These are phyloP conservation scores for Aspergillus novofumigatus DNA, from an alignment of 2,329 filamentous ascomycete species.

Conservation along the genomic window DNA sequence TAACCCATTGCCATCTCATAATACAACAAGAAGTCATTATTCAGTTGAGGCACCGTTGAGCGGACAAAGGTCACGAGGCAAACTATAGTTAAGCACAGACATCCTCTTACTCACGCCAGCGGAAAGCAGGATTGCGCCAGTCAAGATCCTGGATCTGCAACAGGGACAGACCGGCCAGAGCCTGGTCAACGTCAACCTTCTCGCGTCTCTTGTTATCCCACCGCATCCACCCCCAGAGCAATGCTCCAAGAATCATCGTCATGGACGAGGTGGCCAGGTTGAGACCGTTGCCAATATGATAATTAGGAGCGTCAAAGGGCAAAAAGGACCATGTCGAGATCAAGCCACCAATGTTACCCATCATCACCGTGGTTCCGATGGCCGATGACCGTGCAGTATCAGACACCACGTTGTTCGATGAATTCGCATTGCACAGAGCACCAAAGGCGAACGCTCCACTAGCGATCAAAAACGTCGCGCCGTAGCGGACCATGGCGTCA, in stretches of 20 bases:
- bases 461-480: conserved; percentile 66
- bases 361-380: conserved; percentile 66
- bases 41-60: neutral
- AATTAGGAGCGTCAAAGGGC: conserved; percentile 60
- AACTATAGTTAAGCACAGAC: neutral
- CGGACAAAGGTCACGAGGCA: neutral
- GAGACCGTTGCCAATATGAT: conserved; percentile 66
- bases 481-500: conserved; percentile 57
- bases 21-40: neutral
- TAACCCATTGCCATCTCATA: neutral
- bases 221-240: conserved; percentile 58
- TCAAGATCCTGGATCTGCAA: conserved; percentile 58
- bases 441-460: conserved; percentile 61
- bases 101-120: conserved; percentile 46
- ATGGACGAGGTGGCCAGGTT: conserved; percentile 61
- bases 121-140: conserved; percentile 63
- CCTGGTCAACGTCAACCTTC: conserved; percentile 51
- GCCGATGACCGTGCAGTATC: conserved; percentile 65
- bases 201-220: conserved; percentile 59
- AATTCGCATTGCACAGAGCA: conserved; percentile 63
- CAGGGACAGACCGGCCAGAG: conserved; percentile 51
- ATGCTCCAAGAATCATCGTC: conserved; percentile 50
- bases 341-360: conserved; percentile 68
- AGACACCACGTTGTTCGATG: conserved; percentile 65
- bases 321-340: conserved; percentile 64